Percentiles rank a stretch among this genome's conserved stretches.
These are phyloP conservation scores for Mortierella sp. DNA, from an alignment of 371 early-diverging fungal species.

Conservation along the genomic window DNA sequence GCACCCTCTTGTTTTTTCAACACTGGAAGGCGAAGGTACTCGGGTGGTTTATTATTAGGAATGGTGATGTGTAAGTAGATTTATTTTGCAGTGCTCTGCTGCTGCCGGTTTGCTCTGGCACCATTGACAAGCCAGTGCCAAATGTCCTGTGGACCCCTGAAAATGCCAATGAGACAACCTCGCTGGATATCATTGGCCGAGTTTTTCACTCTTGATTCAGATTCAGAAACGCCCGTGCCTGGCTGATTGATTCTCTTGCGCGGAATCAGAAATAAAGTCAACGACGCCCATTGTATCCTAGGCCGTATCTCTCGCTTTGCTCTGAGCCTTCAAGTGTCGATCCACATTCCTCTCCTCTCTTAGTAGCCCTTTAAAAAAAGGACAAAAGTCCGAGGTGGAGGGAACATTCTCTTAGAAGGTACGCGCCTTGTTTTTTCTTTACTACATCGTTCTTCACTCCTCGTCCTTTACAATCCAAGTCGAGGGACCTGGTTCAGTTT, in stretches of 20 bases:
- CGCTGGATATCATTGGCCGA: not conserved
- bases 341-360: too few species aligned
- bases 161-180: not conserved
- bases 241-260: too few species aligned
- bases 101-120: not conserved
- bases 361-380: not conserved
- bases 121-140: not conserved
- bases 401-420: not conserved
- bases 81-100: not conserved
- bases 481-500: not conserved
- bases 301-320: too few species aligned
- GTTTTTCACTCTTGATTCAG: too few species aligned
- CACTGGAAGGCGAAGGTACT: not conserved
- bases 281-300: too few species aligned
- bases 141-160: not conserved
- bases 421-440: not conserved
- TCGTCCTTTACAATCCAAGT: not conserved
- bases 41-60: slow-evolving; percentile 2
- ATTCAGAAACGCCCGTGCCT: too few species aligned
- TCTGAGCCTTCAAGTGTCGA: too few species aligned
- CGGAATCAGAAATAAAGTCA: too few species aligned
- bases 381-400: not conserved
- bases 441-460: not conserved
- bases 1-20: not conserved
- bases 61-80: not conserved